Base-by-base conservation (phyloP, 352 stramenopile genomes). In the Globisporangium okanoganense region DNA sequence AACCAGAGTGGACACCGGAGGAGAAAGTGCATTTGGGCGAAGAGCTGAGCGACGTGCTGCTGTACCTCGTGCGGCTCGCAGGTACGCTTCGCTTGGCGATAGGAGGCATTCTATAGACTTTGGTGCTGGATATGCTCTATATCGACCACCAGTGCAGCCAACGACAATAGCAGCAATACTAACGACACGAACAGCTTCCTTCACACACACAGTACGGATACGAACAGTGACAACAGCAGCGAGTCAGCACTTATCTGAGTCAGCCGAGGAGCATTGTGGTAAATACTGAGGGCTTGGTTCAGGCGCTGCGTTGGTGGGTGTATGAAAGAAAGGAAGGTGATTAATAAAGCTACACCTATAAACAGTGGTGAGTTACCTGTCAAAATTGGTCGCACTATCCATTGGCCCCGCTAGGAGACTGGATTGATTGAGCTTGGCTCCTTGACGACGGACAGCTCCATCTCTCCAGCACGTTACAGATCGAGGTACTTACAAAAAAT, bases 41-140 rank as follows among this genome's bases (percentile, higher is more conserved):
- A 70, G 96, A 99, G 76, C 82, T 99, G 25, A 97, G 95, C 22
- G 97, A 99, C 75, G 95, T 99, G 49, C 72, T 97, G 44, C 98
- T 99, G 65, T 99, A 99, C 65, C 72, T 98, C 14, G 79, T 99
- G n/a, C 87, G 90, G 27, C 82, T 99, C n/a, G 90, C 94, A 55
- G 81, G 76, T 83, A 43, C 2, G 36, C 25, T 35, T 4, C 18
- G 16, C 14, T 41, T 41, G 35, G 14, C 20, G 35, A 41, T 9
- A 13, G 35, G 35, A 4, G 9, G 35, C 14, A 41, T 41, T n/a
- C n/a, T n/a, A 33, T 9, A 43, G 14, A 14, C 1, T 18, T 18
- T 18, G n/a, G 12, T 20, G 27, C 20, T 49, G 36, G 22, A 44
- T 9, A 14, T 58, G 36, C 36, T 38, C 36, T 35, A 14, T 25